Base-by-base conservation (phyloP, 805 yeast genomes). In the Lachancea waltii region DNA sequence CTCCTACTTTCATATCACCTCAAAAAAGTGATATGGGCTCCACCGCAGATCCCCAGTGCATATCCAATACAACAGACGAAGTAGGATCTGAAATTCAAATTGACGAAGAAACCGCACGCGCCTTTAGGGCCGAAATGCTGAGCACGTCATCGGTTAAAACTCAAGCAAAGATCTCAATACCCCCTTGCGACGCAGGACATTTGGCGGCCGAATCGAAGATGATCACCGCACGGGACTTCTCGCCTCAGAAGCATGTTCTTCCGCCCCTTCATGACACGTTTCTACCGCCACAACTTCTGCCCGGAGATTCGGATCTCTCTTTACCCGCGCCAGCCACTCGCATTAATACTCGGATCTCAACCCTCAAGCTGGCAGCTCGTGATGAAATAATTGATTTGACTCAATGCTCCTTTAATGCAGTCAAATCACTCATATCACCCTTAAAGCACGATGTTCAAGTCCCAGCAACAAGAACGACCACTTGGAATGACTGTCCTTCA, bases 391-490 rank as follows among this genome's bases (percentile, higher is more conserved):
- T 54, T 4, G 59, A 54, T 38, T 36, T 56, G 26, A 54, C 62
- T 3, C 56, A 53, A 30, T 54, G 40, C 16, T 54, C 64, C 1
- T 59, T 53, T 33, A 50, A 54, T 24, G 59, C 46, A 4, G 61
- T 54, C 3, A 47, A 43, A 9, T 44, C 51, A 3, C 31, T 59
- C 17, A 50, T 54, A 9, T 59, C 64, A 1, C 63, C 62, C 1
- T 26, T 54, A 15, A 38, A 20, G 51, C 10, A 20, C 13, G 36
- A 40, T 15, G 15, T 58, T 4, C 60, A 59, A 39, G 58, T 59
- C 2, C 62, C 62, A 4, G 62, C 59, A 3, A 54, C 63, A n/a
- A 47, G 60, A 35, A 41, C 49, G 1, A 39, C 59, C 3, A 56
- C 62, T 1, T 24, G 33, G 29, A 40, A 35, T 19, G 42, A 35